phyloP scores from a whole-genome alignment of 2,329 filamentous ascomycete genomes.

The Monosporascus sp. region DNA sequence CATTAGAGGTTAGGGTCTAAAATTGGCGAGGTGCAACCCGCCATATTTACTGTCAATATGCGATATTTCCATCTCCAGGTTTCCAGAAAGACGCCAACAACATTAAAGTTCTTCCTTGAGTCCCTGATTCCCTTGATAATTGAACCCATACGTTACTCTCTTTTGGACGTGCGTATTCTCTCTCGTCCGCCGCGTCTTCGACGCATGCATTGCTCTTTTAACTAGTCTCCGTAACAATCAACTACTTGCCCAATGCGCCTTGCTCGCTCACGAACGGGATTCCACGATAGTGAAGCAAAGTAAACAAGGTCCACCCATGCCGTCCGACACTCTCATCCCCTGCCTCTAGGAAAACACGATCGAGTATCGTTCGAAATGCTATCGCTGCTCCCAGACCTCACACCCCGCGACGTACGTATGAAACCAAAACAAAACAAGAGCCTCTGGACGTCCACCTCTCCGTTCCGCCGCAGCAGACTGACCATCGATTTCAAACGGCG shows the following conservation, averaged over 20 bases:
- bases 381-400: conserved; percentile 59
- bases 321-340: background rate
- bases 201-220: too few species aligned
- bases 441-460: background rate
- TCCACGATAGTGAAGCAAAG: too few species aligned
- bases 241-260: too few species aligned
- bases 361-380: conserved; percentile 41
- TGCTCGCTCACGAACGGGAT: too few species aligned
- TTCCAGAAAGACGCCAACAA: too few species aligned
- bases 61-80: too few species aligned
- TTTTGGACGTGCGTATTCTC: background rate
- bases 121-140: background rate
- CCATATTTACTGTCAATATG: too few species aligned
- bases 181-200: background rate
- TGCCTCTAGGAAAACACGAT: too few species aligned
- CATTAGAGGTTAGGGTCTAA: too few species aligned
- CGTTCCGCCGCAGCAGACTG: background rate
- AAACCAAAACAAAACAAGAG: conserved; percentile 1
- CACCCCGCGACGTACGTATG: conserved; percentile 61
- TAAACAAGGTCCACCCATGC: too few species aligned
- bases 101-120: background rate
- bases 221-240: too few species aligned
- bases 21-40: too few species aligned
- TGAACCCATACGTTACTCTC: background rate
- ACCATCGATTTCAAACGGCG: conserved; percentile 12